Evolutionary conservation across 2,329 filamentous ascomycete species (phyloP).

Genomic region (Aaosphaeria pasadenensis): DNA sequence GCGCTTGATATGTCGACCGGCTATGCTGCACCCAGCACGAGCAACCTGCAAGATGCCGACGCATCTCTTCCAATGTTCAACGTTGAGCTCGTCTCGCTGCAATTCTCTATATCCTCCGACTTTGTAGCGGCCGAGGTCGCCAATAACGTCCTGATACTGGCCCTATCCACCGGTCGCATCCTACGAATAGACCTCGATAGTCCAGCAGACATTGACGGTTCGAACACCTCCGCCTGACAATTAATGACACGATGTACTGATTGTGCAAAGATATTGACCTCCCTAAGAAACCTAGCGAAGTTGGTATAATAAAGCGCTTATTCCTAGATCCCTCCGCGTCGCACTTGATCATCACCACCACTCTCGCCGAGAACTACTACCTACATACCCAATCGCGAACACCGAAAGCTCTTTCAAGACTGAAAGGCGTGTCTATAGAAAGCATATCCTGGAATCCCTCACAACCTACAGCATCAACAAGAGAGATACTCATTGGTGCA

Average conservation of each 20-base stretch:
- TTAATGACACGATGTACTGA: constrained; percentile 4
- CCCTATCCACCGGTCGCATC: constrained; percentile 87
- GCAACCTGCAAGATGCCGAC: constrained; percentile 58
- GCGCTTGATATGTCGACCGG: constrained; percentile 68
- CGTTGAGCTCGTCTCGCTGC: constrained; percentile 85
- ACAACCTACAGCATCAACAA: constrained; percentile 85
- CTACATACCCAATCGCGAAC: constrained; percentile 92
- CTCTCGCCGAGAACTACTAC: constrained; percentile 94
- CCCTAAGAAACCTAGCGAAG: constrained; percentile 85
- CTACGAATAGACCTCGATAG: constrained; percentile 91
- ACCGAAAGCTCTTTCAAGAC: constrained; percentile 73
- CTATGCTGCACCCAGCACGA: constrained; percentile 67
- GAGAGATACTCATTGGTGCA: constrained; percentile 88
- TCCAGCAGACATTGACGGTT: constrained; percentile 84
- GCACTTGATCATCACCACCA: constrained; percentile 87
- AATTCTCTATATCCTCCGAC: constrained; percentile 91
- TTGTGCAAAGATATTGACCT: constrained; percentile 78
- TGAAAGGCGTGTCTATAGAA: constrained; percentile 86
- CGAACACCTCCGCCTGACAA: constrained; percentile 12
- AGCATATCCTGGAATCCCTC: constrained; percentile 94
- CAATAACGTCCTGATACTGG: constrained; percentile 93
- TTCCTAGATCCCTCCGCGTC: constrained; percentile 97
- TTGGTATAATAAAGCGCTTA: constrained; percentile 90
- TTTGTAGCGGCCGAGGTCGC: constrained; percentile 96
- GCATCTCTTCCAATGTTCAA: constrained; percentile 84